Percentiles rank a stretch among this genome's conserved stretches.
Evolutionary conservation across 2,329 filamentous ascomycete species (phyloP).

Genomic region (Tolypocladium endophyticum): DNA sequence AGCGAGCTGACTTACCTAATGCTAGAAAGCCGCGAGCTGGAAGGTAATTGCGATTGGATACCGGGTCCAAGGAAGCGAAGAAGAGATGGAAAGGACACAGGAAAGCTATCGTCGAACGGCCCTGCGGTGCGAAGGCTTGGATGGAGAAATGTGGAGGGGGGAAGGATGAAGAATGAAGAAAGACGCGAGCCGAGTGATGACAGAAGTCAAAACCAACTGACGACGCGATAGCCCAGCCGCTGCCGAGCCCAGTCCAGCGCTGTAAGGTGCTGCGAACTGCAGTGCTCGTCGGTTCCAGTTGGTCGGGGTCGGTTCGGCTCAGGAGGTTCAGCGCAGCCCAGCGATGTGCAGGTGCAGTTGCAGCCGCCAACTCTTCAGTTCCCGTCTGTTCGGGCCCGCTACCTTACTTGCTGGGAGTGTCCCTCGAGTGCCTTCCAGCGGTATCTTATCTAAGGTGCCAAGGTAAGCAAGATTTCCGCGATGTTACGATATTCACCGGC

Average conservation of each 20-base stretch:
- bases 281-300: neutral
- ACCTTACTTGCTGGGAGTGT: neutral
- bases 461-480: neutral
- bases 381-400: neutral
- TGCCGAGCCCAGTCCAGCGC: neutral
- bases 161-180: neutral
- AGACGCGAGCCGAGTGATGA: slow-evolving; percentile 1
- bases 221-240: neutral
- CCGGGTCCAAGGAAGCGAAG: slow-evolving; percentile 5
- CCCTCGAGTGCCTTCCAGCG: neutral
- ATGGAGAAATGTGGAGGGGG: neutral
- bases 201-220: neutral
- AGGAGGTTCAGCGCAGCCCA: neutral
- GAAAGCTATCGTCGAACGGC: slow-evolving; percentile 2
- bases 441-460: no score
- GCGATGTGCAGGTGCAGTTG: neutral
- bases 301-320: neutral
- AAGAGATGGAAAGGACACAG: slow-evolving; percentile 5
- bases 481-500: neutral
- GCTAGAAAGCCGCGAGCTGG: neutral
- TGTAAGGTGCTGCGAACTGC: neutral
- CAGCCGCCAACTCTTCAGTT: neutral
- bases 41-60: slow-evolving; percentile 12
- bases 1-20: slow-evolving; percentile 11
- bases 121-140: neutral